Base-by-base conservation (phyloP, 768 basidiomycete genomes). In the Kwoniella sp. region DNA sequence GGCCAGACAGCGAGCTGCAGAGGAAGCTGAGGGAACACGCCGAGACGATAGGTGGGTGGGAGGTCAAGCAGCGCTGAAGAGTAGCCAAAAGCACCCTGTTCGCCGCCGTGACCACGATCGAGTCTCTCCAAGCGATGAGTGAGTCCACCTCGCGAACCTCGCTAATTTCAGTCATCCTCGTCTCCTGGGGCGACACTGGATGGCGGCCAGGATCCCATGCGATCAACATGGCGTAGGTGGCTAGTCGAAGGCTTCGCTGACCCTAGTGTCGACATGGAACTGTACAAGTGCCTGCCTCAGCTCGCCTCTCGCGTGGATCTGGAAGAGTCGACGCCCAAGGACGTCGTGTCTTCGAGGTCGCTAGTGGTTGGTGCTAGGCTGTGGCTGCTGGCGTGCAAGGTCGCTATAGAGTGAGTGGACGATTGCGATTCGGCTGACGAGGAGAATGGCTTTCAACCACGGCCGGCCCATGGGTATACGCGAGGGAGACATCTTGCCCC, bases 41-140 rank as follows among this genome's bases (percentile, higher is more conserved):
- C 3, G 57, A 58, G 23, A 46, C 41, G n/a, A 53, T 58, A 14
- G 57, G 56, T 52, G 27, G 22, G 54, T 33, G 17, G 7, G 20
- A 29, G 5, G 31, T 8, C 31, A 32, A 8, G 31, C 31, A 32
- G 22, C 14, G 50, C 50, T 51, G 32, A 43, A 29, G 5, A 4
- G 10, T 12, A 50, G 48, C 43, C 15, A 43, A 49, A 32, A 33
- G 25, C 2, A 53, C 45, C 2, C 26, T 58, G 28, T 58, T 58
- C 26, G 49, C 50, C 4, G 50, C 57, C 28, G 44, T 53, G 2
- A 46, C 46, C 15, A 46, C 38, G 15, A 42, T 53, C 8, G 57
- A 58, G 33, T 46, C 51, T 6, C 46, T 58, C 1, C 57, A 58
- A 38, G 57, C 50, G 6, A 58, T 58, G 57, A 49, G 57, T 53